Conservation (phyloP, 768 basidiomycete genomes). For the Punctularia strigosozonata region DNA sequence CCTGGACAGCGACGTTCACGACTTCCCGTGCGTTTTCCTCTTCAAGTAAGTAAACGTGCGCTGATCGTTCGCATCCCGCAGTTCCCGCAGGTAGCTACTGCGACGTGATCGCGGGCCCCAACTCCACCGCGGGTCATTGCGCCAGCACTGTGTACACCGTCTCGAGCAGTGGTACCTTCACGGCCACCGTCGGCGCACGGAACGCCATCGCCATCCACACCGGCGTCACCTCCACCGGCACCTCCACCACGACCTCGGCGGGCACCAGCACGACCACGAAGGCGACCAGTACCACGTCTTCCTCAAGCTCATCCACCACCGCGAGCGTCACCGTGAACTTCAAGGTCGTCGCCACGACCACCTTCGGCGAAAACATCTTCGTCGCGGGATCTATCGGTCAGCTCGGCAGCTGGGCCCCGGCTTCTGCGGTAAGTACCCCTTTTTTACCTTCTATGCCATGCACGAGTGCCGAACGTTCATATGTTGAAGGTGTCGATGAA, state of each 20-base stretch:
- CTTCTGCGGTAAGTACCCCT: conserved; percentile 26
- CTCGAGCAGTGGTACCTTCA: conserved; percentile 8
- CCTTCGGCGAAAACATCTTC: conserved; percentile 39
- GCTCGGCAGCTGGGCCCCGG: conserved; percentile 40
- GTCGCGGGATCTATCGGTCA: conserved; percentile 44
- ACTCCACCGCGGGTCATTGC: conserved; percentile 29
- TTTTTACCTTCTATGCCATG: neutral
- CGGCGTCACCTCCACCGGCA: conserved; percentile 4
- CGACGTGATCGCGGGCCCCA: conserved; percentile 45
- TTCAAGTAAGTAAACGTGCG: no score
- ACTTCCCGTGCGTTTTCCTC: no score
- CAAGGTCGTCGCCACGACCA: neutral
- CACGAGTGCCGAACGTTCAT: neutral
- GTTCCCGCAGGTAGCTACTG: conserved; percentile 52
- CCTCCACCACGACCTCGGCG: neutral
- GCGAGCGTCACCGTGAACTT: conserved; percentile 24
- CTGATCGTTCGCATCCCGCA: no score
- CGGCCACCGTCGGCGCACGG: conserved; percentile 12
- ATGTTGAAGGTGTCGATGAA: conserved; percentile 35
- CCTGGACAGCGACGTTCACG: conserved; percentile 43
- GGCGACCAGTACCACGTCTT: conserved; percentile 6
- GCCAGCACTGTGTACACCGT: conserved; percentile 26
- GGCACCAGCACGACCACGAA: conserved; percentile 3
- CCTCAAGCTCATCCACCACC: conserved; percentile 13
- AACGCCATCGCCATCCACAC: conserved; percentile 15